phyloP scores from a whole-genome alignment of 2,329 filamentous ascomycete species.

The Penicillium sp. region DNA sequence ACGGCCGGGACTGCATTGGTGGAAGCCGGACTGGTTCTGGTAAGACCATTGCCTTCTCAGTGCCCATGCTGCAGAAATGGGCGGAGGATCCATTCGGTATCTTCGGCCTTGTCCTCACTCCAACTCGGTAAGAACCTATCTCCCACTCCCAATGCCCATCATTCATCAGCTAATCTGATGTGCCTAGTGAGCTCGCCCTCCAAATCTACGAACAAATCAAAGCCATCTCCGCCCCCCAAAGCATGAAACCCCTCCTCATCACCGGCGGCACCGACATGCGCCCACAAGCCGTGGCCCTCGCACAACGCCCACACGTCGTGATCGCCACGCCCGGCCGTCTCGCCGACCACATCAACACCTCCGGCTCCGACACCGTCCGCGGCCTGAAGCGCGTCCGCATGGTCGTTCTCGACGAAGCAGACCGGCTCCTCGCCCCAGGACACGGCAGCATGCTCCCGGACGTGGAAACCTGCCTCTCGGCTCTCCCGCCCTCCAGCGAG shows the following conservation, averaged over 20 bases:
- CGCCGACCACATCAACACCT: conserved; percentile 85
- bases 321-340: conserved; percentile 89
- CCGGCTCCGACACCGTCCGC: conserved; percentile 79
- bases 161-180: too few species aligned
- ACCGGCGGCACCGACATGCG: conserved; percentile 92
- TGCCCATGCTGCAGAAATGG: conserved; percentile 89
- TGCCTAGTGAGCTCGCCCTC: conserved; percentile 67
- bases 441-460: conserved; percentile 92
- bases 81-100: conserved; percentile 84
- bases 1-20: conserved; percentile 87
- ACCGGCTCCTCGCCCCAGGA: conserved; percentile 67
- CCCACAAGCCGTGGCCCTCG: conserved; percentile 73
- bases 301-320: conserved; percentile 75
- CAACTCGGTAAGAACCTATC: too few species aligned
- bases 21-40: conserved; percentile 90
- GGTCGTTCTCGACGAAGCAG: conserved; percentile 91
- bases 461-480: conserved; percentile 75
- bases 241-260: conserved; percentile 77
- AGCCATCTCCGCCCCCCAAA: conserved; percentile 79
- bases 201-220: conserved; percentile 96
- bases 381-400: conserved; percentile 70
- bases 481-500: conserved; percentile 64
- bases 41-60: conserved; percentile 92
- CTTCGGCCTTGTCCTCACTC: conserved; percentile 80
- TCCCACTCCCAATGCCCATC: too few species aligned